Percentiles rank a stretch among this genome's conserved stretches.
phyloP scores from a whole-genome alignment of 768 basidiomycete genomes.

The Plicaturopsis crispa region DNA sequence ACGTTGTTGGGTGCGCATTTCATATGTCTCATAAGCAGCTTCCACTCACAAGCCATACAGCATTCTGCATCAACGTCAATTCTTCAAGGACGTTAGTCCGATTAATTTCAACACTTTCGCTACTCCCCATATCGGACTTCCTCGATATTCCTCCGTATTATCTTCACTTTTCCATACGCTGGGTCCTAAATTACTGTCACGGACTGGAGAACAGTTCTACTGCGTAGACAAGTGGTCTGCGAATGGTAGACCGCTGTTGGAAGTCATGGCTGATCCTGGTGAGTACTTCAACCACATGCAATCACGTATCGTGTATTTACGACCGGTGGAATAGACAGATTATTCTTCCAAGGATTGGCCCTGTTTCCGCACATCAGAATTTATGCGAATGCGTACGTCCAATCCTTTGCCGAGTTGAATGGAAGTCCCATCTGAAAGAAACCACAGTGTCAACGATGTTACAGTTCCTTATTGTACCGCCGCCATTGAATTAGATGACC shows the following conservation, averaged over 20 bases:
- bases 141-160: slow-evolving; percentile 50
- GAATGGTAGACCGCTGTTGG: slow-evolving; percentile 57
- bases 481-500: slow-evolving; percentile 61
- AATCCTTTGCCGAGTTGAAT: no score
- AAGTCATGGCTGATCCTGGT: slow-evolving; percentile 80
- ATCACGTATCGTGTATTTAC: neutral
- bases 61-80: slow-evolving; percentile 55
- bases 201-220: slow-evolving; percentile 79
- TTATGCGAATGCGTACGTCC: slow-evolving; percentile 72
- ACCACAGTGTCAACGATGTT: slow-evolving; percentile 57
- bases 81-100: slow-evolving; percentile 65
- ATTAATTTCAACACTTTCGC: slow-evolving; percentile 82
- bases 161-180: slow-evolving; percentile 45
- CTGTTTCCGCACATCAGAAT: slow-evolving; percentile 64
- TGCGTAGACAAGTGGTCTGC: slow-evolving; percentile 66
- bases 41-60: slow-evolving; percentile 26
- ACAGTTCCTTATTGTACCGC: slow-evolving; percentile 83
- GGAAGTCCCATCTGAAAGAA: no score
- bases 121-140: slow-evolving; percentile 77
- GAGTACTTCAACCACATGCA: slow-evolving; percentile 9
- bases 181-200: slow-evolving; percentile 63
- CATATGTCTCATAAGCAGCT: neutral
- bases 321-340: slow-evolving; percentile 35
- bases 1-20: slow-evolving; percentile 56
- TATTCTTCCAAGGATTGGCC: slow-evolving; percentile 69